These are phyloP conservation scores for Phytophthora nicotianae DNA, from an alignment of 352 stramenopile genomes.

Conservation along the genomic window DNA sequence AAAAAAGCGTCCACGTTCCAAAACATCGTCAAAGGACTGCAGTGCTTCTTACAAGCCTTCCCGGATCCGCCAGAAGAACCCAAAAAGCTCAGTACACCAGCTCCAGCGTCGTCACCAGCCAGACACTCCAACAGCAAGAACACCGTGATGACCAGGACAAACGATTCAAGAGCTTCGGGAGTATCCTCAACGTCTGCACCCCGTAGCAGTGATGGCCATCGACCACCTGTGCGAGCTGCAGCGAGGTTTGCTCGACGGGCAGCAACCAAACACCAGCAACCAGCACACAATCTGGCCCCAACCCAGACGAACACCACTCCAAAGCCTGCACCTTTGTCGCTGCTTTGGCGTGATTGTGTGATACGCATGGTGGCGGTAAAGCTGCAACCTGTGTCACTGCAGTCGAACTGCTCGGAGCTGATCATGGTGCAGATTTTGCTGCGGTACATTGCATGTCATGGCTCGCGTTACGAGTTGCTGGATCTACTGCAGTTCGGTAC, in stretches of 20 bases:
- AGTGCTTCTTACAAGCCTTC: slow-evolving; percentile 73
- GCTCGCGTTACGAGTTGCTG: slow-evolving; percentile 78
- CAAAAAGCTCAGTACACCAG: neutral
- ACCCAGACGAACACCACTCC: neutral
- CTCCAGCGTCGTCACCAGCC: neutral
- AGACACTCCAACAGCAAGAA: slow-evolving; percentile 7
- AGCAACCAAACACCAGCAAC: slow-evolving; percentile 19
- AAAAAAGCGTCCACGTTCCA: slow-evolving; percentile 60
- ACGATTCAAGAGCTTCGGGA: slow-evolving; percentile 11
- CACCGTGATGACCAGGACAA: slow-evolving; percentile 1
- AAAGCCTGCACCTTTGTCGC: slow-evolving; percentile 27
- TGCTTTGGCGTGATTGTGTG: slow-evolving; percentile 46
- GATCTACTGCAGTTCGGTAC: slow-evolving; percentile 88
- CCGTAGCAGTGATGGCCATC: slow-evolving; percentile 8
- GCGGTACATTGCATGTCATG: slow-evolving; percentile 86
- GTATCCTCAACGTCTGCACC: neutral
- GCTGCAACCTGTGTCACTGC: slow-evolving; percentile 58
- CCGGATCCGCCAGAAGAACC: slow-evolving; percentile 39
- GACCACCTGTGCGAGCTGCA: slow-evolving; percentile 11
- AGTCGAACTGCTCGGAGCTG: slow-evolving; percentile 73
- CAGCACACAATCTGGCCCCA: slow-evolving; percentile 1
- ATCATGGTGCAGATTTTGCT: slow-evolving; percentile 83
- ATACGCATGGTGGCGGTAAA: slow-evolving; percentile 60
- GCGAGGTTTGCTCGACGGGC: slow-evolving; percentile 22
- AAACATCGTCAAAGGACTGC: slow-evolving; percentile 83